A percentile compares a stretch with the other conserved stretches of the same genome.
Evolutionary conservation across 1,284 basidiomycete species (phyloP).

Genomic region (Boletus semigastroideus): DNA sequence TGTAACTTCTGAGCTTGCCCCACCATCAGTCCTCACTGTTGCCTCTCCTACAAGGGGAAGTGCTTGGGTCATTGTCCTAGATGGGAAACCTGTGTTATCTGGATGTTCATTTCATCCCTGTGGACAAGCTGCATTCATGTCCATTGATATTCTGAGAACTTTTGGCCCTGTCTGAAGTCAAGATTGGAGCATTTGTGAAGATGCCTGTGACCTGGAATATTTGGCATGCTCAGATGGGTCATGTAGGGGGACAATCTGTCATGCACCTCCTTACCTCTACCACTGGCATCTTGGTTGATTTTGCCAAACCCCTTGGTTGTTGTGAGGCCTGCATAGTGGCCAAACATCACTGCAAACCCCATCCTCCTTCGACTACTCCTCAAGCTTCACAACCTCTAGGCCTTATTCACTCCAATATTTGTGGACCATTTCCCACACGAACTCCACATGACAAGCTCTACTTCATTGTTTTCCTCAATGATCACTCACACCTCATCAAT

Average conservation of each 20-base stretch:
- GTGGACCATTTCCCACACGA: neutral
- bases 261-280: fast-evolving
- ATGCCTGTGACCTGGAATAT: neutral
- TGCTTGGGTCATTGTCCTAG: too few species aligned
- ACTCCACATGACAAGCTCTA: neutral
- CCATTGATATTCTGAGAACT: too few species aligned
- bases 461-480: neutral
- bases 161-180: too few species aligned
- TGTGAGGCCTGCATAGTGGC: neutral
- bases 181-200: too few species aligned
- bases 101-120: too few species aligned
- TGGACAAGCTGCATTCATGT: too few species aligned
- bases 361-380: neutral
- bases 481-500: neutral
- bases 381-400: neutral
- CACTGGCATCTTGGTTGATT: neutral
- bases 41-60: neutral
- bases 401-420: neutral
- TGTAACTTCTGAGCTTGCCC: neutral
- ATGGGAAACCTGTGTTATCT: too few species aligned
- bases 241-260: neutral
- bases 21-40: neutral
- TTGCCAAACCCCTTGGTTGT: fast-evolving
- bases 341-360: neutral
- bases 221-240: neutral